Evolutionary conservation across 306 rosid genomes (phyloP).

Genomic region (Castanea crenata): DNA sequence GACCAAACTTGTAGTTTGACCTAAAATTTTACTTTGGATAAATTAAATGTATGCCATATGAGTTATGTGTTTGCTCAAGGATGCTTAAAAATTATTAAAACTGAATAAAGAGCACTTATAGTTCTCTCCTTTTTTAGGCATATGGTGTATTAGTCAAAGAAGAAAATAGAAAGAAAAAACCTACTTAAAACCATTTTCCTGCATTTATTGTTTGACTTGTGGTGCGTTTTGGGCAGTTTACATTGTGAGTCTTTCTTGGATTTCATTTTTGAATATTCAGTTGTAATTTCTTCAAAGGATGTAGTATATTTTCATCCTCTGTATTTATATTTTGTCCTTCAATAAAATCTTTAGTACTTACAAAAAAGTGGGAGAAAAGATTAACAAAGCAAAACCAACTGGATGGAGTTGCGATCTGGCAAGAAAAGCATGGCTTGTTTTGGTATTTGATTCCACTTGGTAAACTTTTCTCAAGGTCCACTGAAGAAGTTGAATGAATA

Average conservation of each 20-base stretch:
- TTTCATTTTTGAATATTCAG: not conserved
- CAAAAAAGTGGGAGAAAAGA: not conserved
- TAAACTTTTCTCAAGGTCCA: not conserved
- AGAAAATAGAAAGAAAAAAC: not conserved
- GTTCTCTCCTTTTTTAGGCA: not conserved
- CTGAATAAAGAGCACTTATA: not conserved
- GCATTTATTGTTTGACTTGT: not conserved
- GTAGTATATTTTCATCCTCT: not conserved
- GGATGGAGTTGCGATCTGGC: not conserved
- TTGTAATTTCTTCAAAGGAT: not conserved
- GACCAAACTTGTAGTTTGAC: not conserved
- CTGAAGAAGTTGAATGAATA: not conserved
- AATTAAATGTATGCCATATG: not conserved
- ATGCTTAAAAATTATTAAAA: slow-evolving; percentile 7
- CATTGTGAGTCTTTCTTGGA: not conserved
- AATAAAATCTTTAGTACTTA: not conserved
- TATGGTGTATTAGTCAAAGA: not conserved
- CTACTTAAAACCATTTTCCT: not conserved
- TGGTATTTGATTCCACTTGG: not conserved
- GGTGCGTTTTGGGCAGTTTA: not conserved
- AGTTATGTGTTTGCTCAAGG: slow-evolving; percentile 1
- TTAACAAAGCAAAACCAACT: not conserved
- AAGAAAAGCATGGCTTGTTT: not conserved
- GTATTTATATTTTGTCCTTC: not conserved
- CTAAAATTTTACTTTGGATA: not conserved